Percentiles rank a stretch among this genome's conserved stretches.
Conservation (phyloP, 768 basidiomycete genomes). For the Nidula microcarpa region DNA sequence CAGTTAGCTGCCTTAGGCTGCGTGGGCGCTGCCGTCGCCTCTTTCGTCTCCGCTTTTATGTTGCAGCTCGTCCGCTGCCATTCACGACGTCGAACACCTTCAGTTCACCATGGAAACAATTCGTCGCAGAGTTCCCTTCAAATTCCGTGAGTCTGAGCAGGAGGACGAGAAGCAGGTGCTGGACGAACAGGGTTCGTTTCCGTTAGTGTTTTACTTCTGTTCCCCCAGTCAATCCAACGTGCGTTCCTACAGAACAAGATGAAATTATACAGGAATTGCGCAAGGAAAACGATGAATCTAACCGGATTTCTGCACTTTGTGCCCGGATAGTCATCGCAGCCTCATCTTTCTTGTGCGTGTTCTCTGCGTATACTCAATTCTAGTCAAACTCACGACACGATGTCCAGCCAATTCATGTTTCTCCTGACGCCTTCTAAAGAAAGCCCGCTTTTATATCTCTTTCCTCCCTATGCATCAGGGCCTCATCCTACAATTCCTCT, state of each 20-base stretch:
- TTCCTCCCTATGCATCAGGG: constrained; percentile 22
- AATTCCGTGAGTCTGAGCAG: constrained; percentile 24
- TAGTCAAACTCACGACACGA: not conserved
- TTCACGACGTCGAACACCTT: too few relatives aligned
- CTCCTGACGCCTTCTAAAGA: constrained; percentile 32
- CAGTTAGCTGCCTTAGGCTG: too few relatives aligned
- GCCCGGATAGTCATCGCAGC: constrained; percentile 38
- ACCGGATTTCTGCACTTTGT: constrained; percentile 33
- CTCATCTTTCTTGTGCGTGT: constrained; percentile 44
- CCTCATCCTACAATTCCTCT: constrained; percentile 35
- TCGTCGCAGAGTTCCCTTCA: constrained; percentile 45
- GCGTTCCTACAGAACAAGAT: constrained; percentile 50
- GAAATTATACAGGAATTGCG: constrained; percentile 49
- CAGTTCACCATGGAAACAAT: constrained; percentile 26
- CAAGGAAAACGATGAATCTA: constrained; percentile 36
- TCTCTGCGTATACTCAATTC: not conserved
- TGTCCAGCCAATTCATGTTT: constrained; percentile 45
- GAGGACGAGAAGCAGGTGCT: constrained; percentile 29
- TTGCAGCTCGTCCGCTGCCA: too few relatives aligned
- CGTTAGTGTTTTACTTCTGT: not conserved
- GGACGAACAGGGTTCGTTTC: constrained; percentile 49
- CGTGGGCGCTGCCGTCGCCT: too few relatives aligned
- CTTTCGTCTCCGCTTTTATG: too few relatives aligned
- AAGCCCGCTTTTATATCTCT: constrained; percentile 46
- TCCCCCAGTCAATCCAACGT: not conserved